phyloP scores from a whole-genome alignment of 2,329 filamentous ascomycete genomes.

The Clonostachys byssicola region DNA sequence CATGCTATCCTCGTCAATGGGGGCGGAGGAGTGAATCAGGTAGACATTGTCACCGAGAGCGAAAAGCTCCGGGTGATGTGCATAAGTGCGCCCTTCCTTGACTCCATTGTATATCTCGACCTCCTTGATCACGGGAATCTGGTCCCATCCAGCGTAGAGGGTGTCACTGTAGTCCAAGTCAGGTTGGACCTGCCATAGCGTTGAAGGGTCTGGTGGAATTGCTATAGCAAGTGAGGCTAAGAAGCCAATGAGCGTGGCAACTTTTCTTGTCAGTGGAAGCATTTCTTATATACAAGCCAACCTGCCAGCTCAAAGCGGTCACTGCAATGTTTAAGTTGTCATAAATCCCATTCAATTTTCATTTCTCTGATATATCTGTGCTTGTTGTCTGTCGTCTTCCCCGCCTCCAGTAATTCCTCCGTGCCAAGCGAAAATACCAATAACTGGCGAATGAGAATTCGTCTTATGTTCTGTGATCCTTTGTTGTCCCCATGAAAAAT shows the following conservation, averaged over 20 bases:
- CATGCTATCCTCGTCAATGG: slow-evolving; percentile 17
- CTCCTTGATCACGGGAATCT: slow-evolving; percentile 10
- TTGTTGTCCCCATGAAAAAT: too few relatives aligned
- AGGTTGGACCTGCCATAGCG: not conserved
- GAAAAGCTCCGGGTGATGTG: slow-evolving; percentile 14
- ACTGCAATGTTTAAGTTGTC: too few relatives aligned
- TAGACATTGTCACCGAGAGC: slow-evolving; percentile 8
- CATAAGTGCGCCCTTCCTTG: slow-evolving; percentile 11
- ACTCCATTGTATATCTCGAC: slow-evolving; percentile 13
- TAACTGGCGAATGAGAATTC: too few relatives aligned
- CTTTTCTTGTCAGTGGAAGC: too few relatives aligned
- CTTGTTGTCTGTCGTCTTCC: too few relatives aligned
- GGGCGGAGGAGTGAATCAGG: slow-evolving; percentile 12
- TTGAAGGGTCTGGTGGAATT: not conserved
- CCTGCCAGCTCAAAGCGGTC: too few relatives aligned
- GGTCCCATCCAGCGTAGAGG: slow-evolving; percentile 15
- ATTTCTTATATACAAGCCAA: too few relatives aligned
- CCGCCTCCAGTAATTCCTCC: too few relatives aligned
- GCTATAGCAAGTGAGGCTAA: not conserved
- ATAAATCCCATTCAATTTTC: too few relatives aligned
- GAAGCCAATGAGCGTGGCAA: slow-evolving; percentile 7
- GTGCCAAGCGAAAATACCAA: too few relatives aligned
- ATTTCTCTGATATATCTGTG: too few relatives aligned
- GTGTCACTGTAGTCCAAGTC: slow-evolving; percentile 13
- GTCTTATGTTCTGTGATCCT: too few relatives aligned